A percentile compares a stretch with the other conserved stretches of the same genome.
Conservation (phyloP, 140 eudicot genomes). For the Bidens hawaiensis region DNA sequence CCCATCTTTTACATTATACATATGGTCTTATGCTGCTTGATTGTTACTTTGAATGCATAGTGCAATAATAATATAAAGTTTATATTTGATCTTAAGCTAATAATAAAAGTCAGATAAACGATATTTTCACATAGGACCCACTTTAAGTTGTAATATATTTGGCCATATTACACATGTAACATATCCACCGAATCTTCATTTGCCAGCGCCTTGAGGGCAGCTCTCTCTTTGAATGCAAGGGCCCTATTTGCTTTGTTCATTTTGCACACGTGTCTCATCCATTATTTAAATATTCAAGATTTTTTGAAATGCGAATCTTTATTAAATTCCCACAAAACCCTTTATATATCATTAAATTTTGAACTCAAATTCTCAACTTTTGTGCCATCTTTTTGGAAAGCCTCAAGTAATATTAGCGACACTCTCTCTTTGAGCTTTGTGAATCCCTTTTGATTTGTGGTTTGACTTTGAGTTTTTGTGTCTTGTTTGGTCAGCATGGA, state of each 20-base stretch:
- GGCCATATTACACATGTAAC: conserved; percentile 28
- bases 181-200: conserved; percentile 3
- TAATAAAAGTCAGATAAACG: not conserved
- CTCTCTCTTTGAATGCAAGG: conserved; percentile 27
- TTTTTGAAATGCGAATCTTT: conserved; percentile 21
- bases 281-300: conserved; percentile 4
- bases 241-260: conserved; percentile 29
- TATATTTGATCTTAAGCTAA: not conserved
- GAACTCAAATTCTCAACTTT: conserved; percentile 16
- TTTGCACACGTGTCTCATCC: conserved; percentile 28
- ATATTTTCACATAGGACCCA: conserved; percentile 21
- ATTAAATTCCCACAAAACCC: conserved; percentile 17
- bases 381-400: not conserved
- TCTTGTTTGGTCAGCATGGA: no score
- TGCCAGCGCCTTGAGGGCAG: conserved; percentile 46
- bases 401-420: conserved; percentile 11
- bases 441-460: no score
- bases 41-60: not conserved
- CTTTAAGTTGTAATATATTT: not conserved
- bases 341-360: conserved; percentile 15
- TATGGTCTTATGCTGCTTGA: not conserved
- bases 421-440: no score
- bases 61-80: not conserved
- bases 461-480: no score
- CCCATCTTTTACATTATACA: no score